Evolutionary conservation across 805 yeast species (phyloP), one percentile per base, ranked within the genome.

Genomic region (Wickerhamomyces chaumierensis): DNA sequence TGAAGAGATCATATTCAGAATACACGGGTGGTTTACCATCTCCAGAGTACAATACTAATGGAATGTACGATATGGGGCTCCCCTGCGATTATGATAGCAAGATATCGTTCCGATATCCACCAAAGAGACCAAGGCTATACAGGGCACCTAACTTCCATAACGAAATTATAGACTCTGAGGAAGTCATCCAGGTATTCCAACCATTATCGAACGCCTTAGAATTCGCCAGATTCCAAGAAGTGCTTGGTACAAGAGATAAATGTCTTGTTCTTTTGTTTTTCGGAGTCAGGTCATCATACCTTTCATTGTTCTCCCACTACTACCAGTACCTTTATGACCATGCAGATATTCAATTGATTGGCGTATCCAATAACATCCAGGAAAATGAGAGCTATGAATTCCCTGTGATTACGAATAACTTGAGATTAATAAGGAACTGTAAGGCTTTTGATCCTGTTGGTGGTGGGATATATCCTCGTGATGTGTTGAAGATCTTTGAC

Each of bases 391-490:
- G 9, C 9, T 47, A 39, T 35, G 2, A 15, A 1, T 53, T 53
- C 41, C 53, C 52, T 2, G 16, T 53, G 15, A 33, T 48, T 2
- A 42, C 33, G 18, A 15, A 46, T 35, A 41, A 49, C 5, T 27
- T 45, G 0, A 20, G 34, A n/a, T 39, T 49, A 2, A 36, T 46
- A 5, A 50, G 47, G 31, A 38, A 29, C 7, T 38, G 48, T 18
- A 46, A 46, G n/a, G 49, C 45, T 1, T 15, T 49, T 21, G 57
- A 53, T 33, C 57, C 57, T 8, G 16, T 52, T 15, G 57, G 57
- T 16, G 57, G 57, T 31, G 56, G 56, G 36, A 48, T 51, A 1
- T 53, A 53, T 35, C 57, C 57, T 1, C 32, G 46, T 18, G 57
- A 53, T 27, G 42, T 47, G 13, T 27, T 53, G 12, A 31, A 52